Evolutionary conservation across 208 protist genomes (phyloP).

Genomic region (Sergeia podlipaevii): DNA sequence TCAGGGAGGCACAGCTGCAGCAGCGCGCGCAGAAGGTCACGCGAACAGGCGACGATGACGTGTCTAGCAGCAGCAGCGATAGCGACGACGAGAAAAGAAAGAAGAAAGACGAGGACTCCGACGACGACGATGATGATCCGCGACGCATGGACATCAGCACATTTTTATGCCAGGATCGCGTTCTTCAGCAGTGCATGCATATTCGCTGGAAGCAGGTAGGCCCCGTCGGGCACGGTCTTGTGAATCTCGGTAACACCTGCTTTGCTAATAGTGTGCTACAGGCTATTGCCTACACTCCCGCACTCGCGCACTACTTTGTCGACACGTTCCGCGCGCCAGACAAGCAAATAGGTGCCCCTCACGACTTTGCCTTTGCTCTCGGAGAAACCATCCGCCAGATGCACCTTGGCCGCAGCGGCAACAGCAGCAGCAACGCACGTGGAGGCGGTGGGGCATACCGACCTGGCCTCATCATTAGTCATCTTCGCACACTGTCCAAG

Average conservation of each 20-base stretch:
- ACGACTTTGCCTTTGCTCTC: constrained; percentile 84
- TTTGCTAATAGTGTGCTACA: constrained; percentile 90
- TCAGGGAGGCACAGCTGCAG: constrained; percentile 15
- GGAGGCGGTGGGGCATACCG: constrained; percentile 34
- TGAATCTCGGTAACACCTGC: constrained; percentile 90
- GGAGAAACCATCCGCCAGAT: constrained; percentile 72
- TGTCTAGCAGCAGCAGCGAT: background rate
- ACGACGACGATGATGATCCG: constrained; percentile 75
- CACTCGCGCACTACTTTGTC: constrained; percentile 84
- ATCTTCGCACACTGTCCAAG: constrained; percentile 59
- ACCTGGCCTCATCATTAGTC: constrained; percentile 48
- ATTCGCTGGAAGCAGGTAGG: constrained; percentile 58
- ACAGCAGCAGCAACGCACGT: background rate
- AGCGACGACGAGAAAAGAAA: background rate
- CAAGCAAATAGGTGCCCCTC: constrained; percentile 47
- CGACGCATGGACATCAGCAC: constrained; percentile 27
- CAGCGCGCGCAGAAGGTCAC: background rate
- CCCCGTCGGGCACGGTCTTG: constrained; percentile 59
- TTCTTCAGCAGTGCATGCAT: constrained; percentile 48
- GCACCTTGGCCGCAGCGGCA: constrained; percentile 20
- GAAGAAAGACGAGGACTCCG: constrained; percentile 17
- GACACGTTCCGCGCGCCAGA: constrained; percentile 49
- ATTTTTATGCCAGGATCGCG: constrained; percentile 53
- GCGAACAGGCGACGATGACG: constrained; percentile 14
- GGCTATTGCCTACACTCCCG: constrained; percentile 76